Evolutionary conservation across 2,329 filamentous ascomycete species (phyloP), one percentile per base, ranked within the genome.

Genomic region (Colletotrichum tropicale): DNA sequence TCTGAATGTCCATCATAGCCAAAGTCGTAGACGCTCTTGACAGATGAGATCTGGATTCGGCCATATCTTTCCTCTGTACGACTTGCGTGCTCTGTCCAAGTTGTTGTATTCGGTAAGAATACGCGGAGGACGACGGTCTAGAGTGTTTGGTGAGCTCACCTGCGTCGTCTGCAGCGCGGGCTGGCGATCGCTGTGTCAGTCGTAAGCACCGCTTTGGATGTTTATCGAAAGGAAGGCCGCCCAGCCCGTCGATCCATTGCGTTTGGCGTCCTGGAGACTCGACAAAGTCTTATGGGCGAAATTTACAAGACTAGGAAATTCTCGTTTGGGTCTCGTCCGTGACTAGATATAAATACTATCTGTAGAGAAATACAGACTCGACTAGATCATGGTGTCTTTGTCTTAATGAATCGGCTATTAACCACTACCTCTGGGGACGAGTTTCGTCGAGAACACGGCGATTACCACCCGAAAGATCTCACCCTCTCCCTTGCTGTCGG

Each of bases 201-300:
- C 3, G 4, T 21, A 52, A 3, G 43, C 43, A 52, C 43, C n/a
- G 6, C 6, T 21, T 52, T 21, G 43, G n/a, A 21, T 5, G 10
- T 13, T 13, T 21, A 5, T 21, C 43, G 0, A 52, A 0, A 52
- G n/a, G 10, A 3, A 0, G 43, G 6, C n/a, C 43, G 43, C 6
- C 43, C 43, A 21, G 43, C 43, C 43, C 43, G 43, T 52, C 43
- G 43, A 52, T 52, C 43, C 43, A 52, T 52, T 48, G 43, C 9
- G 38, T 48, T 43, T 48, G 43, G 43, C 5, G 43, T 21, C 43
- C 10, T 7, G 43, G 10, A 13, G 43, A 43, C 3, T 43, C 3
- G 18, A 21, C 6, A 4, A 21, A 3, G n/a, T 52, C n/a, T 21
- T 8, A 21, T 21, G n/a, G n/a, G 43, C n/a, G 10, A 52, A 3